A percentile compares a stretch with the other conserved stretches of the same genome.
Evolutionary conservation across 1,139 yeast species (phyloP).

Genomic region (Saccharomyces hybrid): DNA sequence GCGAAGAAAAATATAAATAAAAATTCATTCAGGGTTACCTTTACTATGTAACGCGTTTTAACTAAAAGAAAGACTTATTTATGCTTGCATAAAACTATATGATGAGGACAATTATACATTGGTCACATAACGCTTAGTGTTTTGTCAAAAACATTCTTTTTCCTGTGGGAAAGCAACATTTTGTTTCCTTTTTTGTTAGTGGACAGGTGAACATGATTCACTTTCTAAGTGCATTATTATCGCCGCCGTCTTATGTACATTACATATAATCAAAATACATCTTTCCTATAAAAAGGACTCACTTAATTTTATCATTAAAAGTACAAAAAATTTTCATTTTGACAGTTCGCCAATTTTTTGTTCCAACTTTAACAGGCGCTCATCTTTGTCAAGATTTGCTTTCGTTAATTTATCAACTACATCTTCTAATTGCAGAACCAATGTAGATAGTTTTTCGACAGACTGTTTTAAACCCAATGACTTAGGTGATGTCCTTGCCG

Average conservation of each 20-base stretch:
- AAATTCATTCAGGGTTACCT: not conserved
- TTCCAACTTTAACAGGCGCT: slow-evolving; percentile 41
- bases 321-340: slow-evolving; percentile 12
- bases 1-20: not conserved
- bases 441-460: slow-evolving; percentile 52
- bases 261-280: not conserved
- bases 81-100: not conserved
- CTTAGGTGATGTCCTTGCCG: slow-evolving; percentile 27
- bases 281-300: not conserved
- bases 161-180: not conserved
- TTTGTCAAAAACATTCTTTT: not conserved
- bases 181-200: not conserved
- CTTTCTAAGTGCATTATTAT: not conserved
- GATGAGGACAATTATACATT: not conserved
- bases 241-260: not conserved
- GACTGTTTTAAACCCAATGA: slow-evolving; percentile 59
- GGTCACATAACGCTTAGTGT: not conserved
- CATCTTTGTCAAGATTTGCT: slow-evolving; percentile 56
- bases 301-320: not conserved
- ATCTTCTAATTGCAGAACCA: slow-evolving; percentile 49
- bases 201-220: not conserved
- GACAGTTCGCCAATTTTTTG: slow-evolving; percentile 37
- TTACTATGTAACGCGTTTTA: not conserved
- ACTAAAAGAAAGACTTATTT: not conserved
- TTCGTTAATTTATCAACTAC: slow-evolving; percentile 46